Conservation (phyloP, 2,329 filamentous ascomycete species). For the Eutypa lata region DNA sequence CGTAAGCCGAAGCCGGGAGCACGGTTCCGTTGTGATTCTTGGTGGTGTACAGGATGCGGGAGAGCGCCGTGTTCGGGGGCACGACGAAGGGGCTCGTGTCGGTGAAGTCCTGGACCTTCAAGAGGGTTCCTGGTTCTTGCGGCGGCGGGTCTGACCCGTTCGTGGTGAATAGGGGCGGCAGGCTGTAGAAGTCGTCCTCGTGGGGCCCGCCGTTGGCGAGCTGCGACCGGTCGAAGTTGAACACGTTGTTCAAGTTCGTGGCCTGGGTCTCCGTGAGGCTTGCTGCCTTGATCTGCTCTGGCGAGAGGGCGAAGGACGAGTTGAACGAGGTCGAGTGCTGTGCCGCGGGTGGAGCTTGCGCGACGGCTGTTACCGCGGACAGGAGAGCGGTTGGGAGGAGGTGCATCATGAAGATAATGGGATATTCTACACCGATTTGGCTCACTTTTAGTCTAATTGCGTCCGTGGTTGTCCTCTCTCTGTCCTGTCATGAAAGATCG, state of each 20-base stretch:
- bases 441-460: no score
- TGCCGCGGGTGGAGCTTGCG: constrained; percentile 3
- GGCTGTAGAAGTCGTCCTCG: constrained; percentile 39
- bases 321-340: constrained; percentile 23
- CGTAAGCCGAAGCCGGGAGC: constrained; percentile 45
- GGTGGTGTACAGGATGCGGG: constrained; percentile 46
- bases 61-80: constrained; percentile 40
- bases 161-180: constrained; percentile 16
- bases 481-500: no score
- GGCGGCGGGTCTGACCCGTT: constrained; percentile 8
- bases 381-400: no score
- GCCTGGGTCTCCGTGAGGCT: constrained; percentile 15
- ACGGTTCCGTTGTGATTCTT: constrained; percentile 40
- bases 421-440: no score
- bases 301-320: constrained; percentile 21
- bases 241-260: constrained; percentile 17
- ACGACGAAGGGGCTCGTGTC: constrained; percentile 36
- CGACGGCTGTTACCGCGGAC: not conserved
- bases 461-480: no score
- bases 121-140: constrained; percentile 32
- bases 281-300: constrained; percentile 18
- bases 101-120: constrained; percentile 38
- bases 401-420: no score
- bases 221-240: constrained; percentile 29
- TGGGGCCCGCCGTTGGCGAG: constrained; percentile 29